Evolutionary conservation across 139 green algal species (phyloP).

Genomic region (Ostreobium quekettii): DNA sequence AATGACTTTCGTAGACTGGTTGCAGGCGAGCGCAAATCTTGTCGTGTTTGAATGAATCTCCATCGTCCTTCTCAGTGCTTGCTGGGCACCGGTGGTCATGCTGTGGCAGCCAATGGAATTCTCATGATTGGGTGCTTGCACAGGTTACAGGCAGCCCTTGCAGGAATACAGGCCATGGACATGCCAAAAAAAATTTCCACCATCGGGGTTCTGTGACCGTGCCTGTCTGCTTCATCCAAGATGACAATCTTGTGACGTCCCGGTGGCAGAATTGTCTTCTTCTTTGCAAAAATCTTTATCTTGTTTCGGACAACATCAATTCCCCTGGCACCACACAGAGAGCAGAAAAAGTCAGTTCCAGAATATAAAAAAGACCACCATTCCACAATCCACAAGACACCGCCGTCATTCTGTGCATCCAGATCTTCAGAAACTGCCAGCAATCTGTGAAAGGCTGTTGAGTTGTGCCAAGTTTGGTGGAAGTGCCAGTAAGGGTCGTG

Average conservation of each 20-base stretch:
- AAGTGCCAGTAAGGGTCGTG: too few relatives aligned
- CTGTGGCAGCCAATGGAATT: slow-evolving; percentile 22
- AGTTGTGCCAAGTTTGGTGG: too few relatives aligned
- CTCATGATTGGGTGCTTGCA: not conserved
- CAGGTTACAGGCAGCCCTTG: not conserved
- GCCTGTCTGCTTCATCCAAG: slow-evolving; percentile 96
- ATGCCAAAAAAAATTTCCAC: not conserved
- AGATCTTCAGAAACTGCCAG: slow-evolving; percentile 2
- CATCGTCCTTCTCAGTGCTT: slow-evolving; percentile 97
- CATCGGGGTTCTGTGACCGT: not conserved
- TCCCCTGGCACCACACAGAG: slow-evolving; percentile 49
- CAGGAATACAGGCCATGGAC: not conserved
- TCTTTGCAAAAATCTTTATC: slow-evolving; percentile 99
- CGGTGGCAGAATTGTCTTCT: slow-evolving; percentile 89
- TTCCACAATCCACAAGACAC: not conserved
- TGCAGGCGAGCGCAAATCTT: slow-evolving; percentile 96
- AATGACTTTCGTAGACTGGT: slow-evolving; percentile 92
- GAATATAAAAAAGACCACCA: too few relatives aligned
- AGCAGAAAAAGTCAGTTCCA: not conserved
- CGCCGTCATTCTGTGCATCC: not conserved
- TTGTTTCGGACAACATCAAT: slow-evolving; percentile 99
- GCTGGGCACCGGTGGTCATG: slow-evolving; percentile 92
- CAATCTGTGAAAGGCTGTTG: too few relatives aligned
- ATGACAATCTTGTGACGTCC: slow-evolving; percentile 96
- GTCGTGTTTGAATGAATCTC: slow-evolving; percentile 93